phyloP scores from a whole-genome alignment of 805 yeast species.

The Zygotorulaspora danielsina region DNA sequence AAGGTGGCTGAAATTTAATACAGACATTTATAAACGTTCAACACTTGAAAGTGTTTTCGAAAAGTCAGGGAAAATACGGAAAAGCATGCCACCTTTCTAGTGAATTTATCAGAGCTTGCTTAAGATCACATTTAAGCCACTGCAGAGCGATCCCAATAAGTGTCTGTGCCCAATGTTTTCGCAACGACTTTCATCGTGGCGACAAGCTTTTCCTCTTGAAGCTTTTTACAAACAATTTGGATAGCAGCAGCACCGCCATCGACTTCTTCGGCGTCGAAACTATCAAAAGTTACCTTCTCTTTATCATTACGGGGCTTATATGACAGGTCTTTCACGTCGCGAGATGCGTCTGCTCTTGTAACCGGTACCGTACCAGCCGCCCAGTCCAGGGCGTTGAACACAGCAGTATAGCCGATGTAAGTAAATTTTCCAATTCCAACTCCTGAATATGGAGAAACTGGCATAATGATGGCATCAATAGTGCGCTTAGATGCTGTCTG shows the following conservation, averaged over 20 bases:
- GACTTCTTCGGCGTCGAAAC: constrained; percentile 49
- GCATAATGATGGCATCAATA: constrained; percentile 47
- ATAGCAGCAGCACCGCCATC: constrained; percentile 61
- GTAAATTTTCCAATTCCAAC: constrained; percentile 35
- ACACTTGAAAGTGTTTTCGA: too few relatives aligned
- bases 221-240: constrained; percentile 58
- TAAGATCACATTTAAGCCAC: too few relatives aligned
- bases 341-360: constrained; percentile 45
- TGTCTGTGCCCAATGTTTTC: constrained; percentile 25
- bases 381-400: constrained; percentile 53
- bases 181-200: constrained; percentile 43
- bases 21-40: too few relatives aligned
- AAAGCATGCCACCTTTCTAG: too few relatives aligned
- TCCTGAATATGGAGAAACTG: constrained; percentile 46
- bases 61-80: too few relatives aligned
- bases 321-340: constrained; percentile 35
- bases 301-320: constrained; percentile 37
- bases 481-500: constrained; percentile 39
- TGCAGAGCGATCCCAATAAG: constrained; percentile 26
- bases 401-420: constrained; percentile 51
- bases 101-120: too few relatives aligned
- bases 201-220: constrained; percentile 59
- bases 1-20: too few relatives aligned
- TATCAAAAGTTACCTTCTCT: constrained; percentile 43
- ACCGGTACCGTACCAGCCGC: constrained; percentile 57